These are phyloP conservation scores for Myrica gale DNA, from an alignment of 306 rosid species.

Conservation along the genomic window DNA sequence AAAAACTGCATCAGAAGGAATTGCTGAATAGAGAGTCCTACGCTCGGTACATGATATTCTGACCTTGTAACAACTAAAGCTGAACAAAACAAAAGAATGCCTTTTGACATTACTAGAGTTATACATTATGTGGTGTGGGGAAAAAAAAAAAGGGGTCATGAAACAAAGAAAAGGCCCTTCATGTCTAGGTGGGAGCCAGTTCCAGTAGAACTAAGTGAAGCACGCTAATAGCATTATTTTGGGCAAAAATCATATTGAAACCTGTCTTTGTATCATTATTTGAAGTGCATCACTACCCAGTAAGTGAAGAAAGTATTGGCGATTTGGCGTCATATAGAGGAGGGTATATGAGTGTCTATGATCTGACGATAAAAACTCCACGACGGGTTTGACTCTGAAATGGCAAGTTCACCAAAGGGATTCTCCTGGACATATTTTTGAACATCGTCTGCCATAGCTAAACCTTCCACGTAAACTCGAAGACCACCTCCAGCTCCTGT, in stretches of 20 bases:
- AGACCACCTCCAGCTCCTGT: conserved; percentile 78
- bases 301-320: conserved; percentile 4
- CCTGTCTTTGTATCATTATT: not conserved
- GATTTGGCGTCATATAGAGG: not conserved
- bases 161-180: not conserved
- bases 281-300: conserved; percentile 13
- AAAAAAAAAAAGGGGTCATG: not conserved
- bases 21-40: not conserved
- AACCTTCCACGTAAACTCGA: conserved; percentile 56
- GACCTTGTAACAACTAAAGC: not conserved
- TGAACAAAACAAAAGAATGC: not conserved
- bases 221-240: not conserved
- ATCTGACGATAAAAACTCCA: conserved; percentile 57
- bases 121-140: not conserved
- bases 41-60: not conserved
- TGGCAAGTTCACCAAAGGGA: conserved; percentile 74
- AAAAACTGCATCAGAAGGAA: not conserved
- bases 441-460: conserved; percentile 60
- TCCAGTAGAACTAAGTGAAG: not conserved
- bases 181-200: not conserved
- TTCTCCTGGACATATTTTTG: conserved; percentile 54
- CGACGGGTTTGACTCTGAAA: conserved; percentile 46
- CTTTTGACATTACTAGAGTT: not conserved
- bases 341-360: not conserved
- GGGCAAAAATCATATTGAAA: not conserved